phyloP scores from a whole-genome alignment of 2,329 filamentous ascomycete genomes.

The Chaetomiaceae sp. region DNA sequence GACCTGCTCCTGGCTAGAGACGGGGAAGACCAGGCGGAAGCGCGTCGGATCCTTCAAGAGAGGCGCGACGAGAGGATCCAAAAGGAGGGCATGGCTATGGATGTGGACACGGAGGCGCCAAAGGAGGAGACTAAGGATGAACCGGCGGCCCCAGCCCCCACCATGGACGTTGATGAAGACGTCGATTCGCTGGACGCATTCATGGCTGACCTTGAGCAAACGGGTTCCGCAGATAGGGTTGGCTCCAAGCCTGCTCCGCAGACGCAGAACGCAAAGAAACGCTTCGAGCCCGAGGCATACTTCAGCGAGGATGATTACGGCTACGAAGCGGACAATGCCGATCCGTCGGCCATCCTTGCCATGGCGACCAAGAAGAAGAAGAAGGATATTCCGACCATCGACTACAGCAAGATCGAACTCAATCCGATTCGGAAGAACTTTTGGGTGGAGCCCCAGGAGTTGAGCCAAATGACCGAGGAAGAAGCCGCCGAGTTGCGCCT shows the following conservation, averaged over 20 bases:
- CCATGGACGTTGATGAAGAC: slow-evolving; percentile 65
- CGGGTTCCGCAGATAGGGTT: slow-evolving; percentile 41
- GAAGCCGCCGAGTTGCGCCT: slow-evolving; percentile 77
- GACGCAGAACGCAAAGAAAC: slow-evolving; percentile 42
- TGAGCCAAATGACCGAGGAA: slow-evolving; percentile 76
- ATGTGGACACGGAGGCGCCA: slow-evolving; percentile 38
- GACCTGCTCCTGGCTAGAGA: slow-evolving; percentile 62
- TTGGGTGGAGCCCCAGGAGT: slow-evolving; percentile 83
- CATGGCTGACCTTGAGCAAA: slow-evolving; percentile 67
- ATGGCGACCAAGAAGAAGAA: slow-evolving; percentile 72
- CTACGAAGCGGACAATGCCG: slow-evolving; percentile 44
- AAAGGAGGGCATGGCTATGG: slow-evolving; percentile 44
- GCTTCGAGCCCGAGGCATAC: slow-evolving; percentile 73
- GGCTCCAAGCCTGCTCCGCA: slow-evolving; percentile 30
- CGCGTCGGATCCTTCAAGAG: slow-evolving; percentile 79
- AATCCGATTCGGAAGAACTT: slow-evolving; percentile 89
- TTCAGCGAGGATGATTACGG: slow-evolving; percentile 80
- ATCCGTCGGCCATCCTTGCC: slow-evolving; percentile 46
- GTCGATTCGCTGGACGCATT: slow-evolving; percentile 95
- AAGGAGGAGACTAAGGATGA: slow-evolving; percentile 24
- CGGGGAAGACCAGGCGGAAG: slow-evolving; percentile 84
- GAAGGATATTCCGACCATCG: slow-evolving; percentile 84
- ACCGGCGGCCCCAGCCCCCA: slow-evolving; percentile 28
- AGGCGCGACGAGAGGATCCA: slow-evolving; percentile 67
- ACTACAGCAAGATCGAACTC: slow-evolving; percentile 83